These are phyloP conservation scores for Talaromyces sp. DNA, from an alignment of 2,329 filamentous ascomycete genomes.

Conservation along the genomic window DNA sequence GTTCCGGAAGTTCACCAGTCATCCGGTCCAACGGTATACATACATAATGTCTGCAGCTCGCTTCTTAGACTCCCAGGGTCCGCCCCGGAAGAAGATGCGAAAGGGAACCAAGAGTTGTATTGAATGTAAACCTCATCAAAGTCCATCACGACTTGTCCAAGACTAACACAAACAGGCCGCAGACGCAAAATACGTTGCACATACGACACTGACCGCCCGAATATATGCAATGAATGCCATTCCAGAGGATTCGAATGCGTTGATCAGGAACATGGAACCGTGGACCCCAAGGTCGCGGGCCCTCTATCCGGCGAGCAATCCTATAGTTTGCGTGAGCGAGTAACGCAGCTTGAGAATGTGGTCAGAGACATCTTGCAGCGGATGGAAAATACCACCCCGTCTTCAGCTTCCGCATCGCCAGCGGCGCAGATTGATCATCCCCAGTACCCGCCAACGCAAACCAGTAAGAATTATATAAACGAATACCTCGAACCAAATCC, in stretches of 20 bases:
- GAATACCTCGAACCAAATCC: background rate
- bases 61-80: constrained; percentile 29
- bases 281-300: constrained; percentile 23
- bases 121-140: constrained; percentile 31
- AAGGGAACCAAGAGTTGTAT: constrained; percentile 45
- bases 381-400: constrained; percentile 1
- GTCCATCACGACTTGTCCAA: background rate
- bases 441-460: constrained; percentile 21
- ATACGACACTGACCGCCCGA: constrained; percentile 32
- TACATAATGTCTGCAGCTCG: constrained; percentile 20
- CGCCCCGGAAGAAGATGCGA: constrained; percentile 42
- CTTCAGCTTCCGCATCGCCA: constrained; percentile 5
- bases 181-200: constrained; percentile 45
- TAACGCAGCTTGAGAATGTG: constrained; percentile 37
- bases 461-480: background rate
- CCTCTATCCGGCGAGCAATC: constrained; percentile 26
- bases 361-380: constrained; percentile 33
- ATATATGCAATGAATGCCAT: constrained; percentile 42
- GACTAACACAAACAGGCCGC: constrained; percentile 27
- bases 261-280: constrained; percentile 37
- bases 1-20: background rate
- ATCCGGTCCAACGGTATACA: background rate
- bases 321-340: constrained; percentile 40
- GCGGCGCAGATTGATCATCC: background rate
- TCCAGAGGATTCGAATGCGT: constrained; percentile 38